Conservation (phyloP, 1,139 yeast species). For the Debaryomyces robertsiae region DNA sequence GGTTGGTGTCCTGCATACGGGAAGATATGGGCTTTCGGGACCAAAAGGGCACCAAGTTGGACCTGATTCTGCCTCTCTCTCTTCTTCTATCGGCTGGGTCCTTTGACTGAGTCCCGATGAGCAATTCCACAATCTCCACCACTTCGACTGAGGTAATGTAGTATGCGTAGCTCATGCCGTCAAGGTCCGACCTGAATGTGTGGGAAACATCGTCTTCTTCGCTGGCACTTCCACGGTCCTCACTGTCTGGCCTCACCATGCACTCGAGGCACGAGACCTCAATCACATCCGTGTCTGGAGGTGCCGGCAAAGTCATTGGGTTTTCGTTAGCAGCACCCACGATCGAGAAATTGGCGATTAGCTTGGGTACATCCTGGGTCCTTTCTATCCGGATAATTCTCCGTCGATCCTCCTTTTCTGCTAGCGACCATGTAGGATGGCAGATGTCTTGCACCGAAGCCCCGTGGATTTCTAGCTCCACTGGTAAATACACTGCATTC, state of each 20-base stretch:
- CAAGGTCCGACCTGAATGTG: conserved; percentile 20
- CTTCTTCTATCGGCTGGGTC: conserved; percentile 55
- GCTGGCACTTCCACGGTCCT: conserved; percentile 32
- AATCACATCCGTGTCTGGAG: conserved; percentile 50
- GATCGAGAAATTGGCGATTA: conserved; percentile 51
- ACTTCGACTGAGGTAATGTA: conserved; percentile 70
- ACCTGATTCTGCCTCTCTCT: conserved; percentile 65
- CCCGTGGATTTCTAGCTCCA: conserved; percentile 44
- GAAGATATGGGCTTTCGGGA: conserved; percentile 60
- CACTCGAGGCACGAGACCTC: conserved; percentile 64
- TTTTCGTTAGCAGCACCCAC: conserved; percentile 55
- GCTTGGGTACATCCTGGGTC: conserved; percentile 48
- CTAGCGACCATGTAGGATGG: conserved; percentile 48
- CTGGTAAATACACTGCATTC: conserved; percentile 44
- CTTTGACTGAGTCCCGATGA: conserved; percentile 51
- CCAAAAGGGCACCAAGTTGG: conserved; percentile 72
- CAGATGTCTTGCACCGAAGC: conserved; percentile 53
- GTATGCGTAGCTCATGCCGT: conserved; percentile 36
- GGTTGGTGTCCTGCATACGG: conserved; percentile 36
- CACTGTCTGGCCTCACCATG: conserved; percentile 34
- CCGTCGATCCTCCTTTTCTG: conserved; percentile 52
- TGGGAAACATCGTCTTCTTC: conserved; percentile 19
- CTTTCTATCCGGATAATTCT: conserved; percentile 62
- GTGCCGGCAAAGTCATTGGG: conserved; percentile 40
- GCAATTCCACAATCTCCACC: conserved; percentile 60